phyloP scores from a whole-genome alignment of 1,284 basidiomycete species.

The Agroathelia rolfsii region DNA sequence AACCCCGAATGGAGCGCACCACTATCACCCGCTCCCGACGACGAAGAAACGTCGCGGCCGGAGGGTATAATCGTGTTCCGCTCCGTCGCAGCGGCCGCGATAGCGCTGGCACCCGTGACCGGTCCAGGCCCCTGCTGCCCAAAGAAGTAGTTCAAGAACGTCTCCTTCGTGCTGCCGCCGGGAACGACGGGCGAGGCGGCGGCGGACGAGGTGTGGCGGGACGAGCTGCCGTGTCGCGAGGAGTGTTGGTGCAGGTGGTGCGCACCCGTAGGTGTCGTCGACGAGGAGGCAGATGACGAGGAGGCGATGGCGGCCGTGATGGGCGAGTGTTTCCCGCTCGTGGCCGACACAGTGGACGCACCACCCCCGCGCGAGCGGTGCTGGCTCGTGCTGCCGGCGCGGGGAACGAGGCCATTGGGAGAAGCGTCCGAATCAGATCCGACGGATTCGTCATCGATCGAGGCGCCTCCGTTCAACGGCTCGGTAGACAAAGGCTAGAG shows the following conservation, averaged over 20 bases:
- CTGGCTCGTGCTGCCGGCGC: conserved; percentile 38
- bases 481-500: conserved; percentile 47
- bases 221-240: conserved; percentile 21
- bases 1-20: conserved; percentile 44
- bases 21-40: too few species aligned
- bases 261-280: conserved; percentile 14
- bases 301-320: conserved; percentile 22
- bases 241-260: conserved; percentile 26
- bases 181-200: conserved; percentile 13
- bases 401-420: conserved; percentile 43
- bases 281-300: conserved; percentile 17
- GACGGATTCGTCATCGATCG: conserved; percentile 48
- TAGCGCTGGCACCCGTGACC: conserved; percentile 38
- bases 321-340: conserved; percentile 63
- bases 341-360: conserved; percentile 33
- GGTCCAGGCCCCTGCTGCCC: conserved; percentile 73
- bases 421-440: conserved; percentile 40
- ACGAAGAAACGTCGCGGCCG: conserved; percentile 57
- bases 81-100: conserved; percentile 22
- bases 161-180: conserved; percentile 59
- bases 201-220: conserved; percentile 23
- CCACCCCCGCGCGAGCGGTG: conserved; percentile 38
- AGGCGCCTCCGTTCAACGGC: conserved; percentile 41
- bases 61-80: conserved; percentile 28
- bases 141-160: conserved; percentile 94